Conservation (phyloP, 2,329 filamentous ascomycete genomes). For the Fonsecaea erecta region DNA sequence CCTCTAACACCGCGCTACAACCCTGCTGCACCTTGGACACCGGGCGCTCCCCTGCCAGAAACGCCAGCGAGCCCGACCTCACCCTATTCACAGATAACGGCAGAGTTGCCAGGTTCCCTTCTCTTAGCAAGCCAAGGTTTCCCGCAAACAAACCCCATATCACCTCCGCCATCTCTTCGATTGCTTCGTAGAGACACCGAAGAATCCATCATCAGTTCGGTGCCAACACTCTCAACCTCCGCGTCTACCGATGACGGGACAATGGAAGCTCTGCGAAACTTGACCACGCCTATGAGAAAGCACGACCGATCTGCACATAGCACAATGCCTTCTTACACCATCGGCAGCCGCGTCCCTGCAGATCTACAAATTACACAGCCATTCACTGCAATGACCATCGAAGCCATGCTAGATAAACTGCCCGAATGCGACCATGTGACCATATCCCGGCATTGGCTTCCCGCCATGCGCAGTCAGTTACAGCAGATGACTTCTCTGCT, state of each 20-base stretch:
- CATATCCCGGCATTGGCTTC: slow-evolving; percentile 29
- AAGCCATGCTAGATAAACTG: slow-evolving; percentile 30
- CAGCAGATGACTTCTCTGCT: slow-evolving; percentile 26
- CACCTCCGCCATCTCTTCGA: slow-evolving; percentile 30
- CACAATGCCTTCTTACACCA: slow-evolving; percentile 25
- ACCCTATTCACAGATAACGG: slow-evolving; percentile 20
- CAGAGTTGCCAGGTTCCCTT: slow-evolving; percentile 31
- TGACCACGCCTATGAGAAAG: slow-evolving; percentile 28
- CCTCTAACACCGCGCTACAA: slow-evolving; percentile 13
- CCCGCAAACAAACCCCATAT: slow-evolving; percentile 29
- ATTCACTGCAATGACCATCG: slow-evolving; percentile 30
- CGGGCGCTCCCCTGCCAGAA: slow-evolving; percentile 20
- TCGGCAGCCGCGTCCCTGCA: slow-evolving; percentile 15
- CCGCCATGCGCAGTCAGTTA: slow-evolving; percentile 27
- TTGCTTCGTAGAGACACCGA: slow-evolving; percentile 24
- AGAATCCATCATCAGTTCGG: slow-evolving; percentile 23
- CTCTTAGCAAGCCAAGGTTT: slow-evolving; percentile 31
- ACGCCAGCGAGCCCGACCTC: slow-evolving; percentile 19
- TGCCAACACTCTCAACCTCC: slow-evolving; percentile 23
- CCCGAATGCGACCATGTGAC: slow-evolving; percentile 16
- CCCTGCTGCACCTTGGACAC: slow-evolving; percentile 17
- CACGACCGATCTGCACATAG: slow-evolving; percentile 22
- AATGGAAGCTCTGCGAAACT: slow-evolving; percentile 29
- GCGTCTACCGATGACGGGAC: slow-evolving; percentile 20
- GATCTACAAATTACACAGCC: slow-evolving; percentile 24